Evolutionary conservation across 2,329 filamentous ascomycete genomes (phyloP), one percentile per base, ranked within the genome.

Genomic region (Talaromyces islandicus): DNA sequence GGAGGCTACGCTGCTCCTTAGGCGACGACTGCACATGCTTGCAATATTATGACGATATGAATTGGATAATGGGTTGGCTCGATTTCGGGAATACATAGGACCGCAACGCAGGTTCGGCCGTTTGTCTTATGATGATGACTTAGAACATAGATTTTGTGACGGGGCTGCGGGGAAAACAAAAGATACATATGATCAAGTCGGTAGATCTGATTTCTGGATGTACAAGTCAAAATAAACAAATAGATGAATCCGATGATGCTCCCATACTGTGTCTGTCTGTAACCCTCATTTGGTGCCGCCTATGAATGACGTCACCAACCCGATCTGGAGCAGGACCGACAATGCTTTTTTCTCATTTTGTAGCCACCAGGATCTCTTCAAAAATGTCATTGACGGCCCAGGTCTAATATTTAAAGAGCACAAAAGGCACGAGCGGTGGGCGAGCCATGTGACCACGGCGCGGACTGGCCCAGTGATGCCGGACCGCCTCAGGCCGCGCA

Each of bases 1-100:
- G 79, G 78, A 27, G 78, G 78, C 3, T 81, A 81, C 60, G 78
- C 75, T 38, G 60, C 60, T n/a, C 60, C 60, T 38, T 62, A 57
- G 30, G 24, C 27, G 32, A 19, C 27, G 25, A 29, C 17, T n/a
- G 24, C 7, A 52, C 48, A 41, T 17, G 6, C 10, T 55, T 12
- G 19, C 24, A 25, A 32, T 32, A 29, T 58, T 10, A 43, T 29
- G 54, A 48, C 38, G 43, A 43, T 29, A 46, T 21, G 38, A 19
- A 25, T 32, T 35, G 10, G 10, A 19, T 50, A 25, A 25, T 12
- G 43, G 19, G 38, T 56, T 48, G 35, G 27, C 7, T 48, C 19
- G 38, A 50, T 12, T 48, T 56, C n/a, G 21, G 35, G 27, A 35
- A 46, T 9, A 30, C 27, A 48, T 27, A 24, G 21, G 24, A 51